A percentile compares a stretch with the other conserved stretches of the same genome.
Conservation (phyloP, 2,329 filamentous ascomycete species). For the Ascochyta lentis region DNA sequence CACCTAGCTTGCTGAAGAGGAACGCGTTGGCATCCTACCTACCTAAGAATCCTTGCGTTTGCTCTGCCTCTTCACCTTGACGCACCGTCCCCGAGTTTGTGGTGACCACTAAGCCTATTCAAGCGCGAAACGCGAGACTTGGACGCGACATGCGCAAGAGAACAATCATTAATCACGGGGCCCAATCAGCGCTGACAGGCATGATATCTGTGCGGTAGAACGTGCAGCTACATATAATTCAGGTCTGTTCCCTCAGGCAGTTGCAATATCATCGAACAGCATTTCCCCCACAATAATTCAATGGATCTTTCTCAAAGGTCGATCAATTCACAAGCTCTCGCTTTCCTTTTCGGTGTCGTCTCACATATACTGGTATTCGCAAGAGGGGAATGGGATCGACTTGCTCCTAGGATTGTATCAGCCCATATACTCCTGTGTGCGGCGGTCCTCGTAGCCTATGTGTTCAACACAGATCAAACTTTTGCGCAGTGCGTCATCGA, state of each 20-base stretch:
- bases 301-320: neutral
- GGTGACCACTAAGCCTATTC: conserved; percentile 4
- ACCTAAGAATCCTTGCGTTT: too few relatives aligned
- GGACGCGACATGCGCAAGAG: conserved; percentile 1
- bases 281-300: too few relatives aligned
- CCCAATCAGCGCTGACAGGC: neutral
- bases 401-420: neutral
- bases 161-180: neutral
- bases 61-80: neutral
- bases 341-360: neutral
- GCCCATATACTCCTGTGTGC: neutral
- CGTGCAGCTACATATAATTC: neutral
- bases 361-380: neutral
- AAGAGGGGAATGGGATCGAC: conserved; percentile 4
- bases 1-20: too few relatives aligned
- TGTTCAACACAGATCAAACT: neutral
- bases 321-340: neutral
- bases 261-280: neutral
- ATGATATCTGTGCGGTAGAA: neutral
- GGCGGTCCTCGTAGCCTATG: neutral
- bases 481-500: neutral
- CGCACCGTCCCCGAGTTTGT: neutral
- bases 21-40: too few relatives aligned
- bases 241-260: neutral
- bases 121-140: conserved; percentile 12